phyloP scores from a whole-genome alignment of 306 rosid genomes.

The Cyamopsis tetragonoloba region DNA sequence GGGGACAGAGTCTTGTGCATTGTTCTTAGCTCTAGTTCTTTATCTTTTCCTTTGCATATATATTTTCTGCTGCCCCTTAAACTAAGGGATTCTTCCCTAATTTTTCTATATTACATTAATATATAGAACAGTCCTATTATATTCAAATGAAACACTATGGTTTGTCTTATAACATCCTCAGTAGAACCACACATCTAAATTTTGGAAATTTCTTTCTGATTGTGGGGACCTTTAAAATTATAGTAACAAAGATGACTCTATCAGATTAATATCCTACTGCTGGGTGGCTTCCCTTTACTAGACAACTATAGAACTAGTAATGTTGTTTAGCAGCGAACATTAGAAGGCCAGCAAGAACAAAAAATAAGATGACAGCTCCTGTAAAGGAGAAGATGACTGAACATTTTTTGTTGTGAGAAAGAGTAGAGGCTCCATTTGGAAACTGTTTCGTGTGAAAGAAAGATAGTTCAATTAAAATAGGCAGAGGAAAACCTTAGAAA shows the following conservation, averaged over 20 bases:
- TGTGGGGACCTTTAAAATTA: neutral
- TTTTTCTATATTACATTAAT: too few relatives aligned
- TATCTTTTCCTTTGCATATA: too few relatives aligned
- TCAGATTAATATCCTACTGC: slow-evolving; percentile 13
- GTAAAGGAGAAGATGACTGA: slow-evolving; percentile 3
- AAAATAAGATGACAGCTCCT: neutral
- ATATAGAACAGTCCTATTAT: too few relatives aligned
- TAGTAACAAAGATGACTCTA: neutral
- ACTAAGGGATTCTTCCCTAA: too few relatives aligned
- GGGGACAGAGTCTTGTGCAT: too few relatives aligned
- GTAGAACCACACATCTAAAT: neutral
- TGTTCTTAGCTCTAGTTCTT: too few relatives aligned
- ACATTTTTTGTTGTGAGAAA: slow-evolving; percentile 15
- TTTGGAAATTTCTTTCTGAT: neutral
- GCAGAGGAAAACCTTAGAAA: neutral
- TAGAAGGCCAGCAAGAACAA: slow-evolving; percentile 7
- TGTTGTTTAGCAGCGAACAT: neutral
- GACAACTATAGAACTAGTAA: neutral
- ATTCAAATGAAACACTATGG: slow-evolving; percentile 23
- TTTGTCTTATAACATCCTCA: too few relatives aligned
- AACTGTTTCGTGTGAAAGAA: too few relatives aligned
- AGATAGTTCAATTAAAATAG: neutral
- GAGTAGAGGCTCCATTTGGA: neutral
- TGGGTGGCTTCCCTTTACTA: neutral
- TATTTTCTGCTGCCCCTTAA: too few relatives aligned